phyloP scores from a whole-genome alignment of 495 filamentous ascomycete species.

The Penicillium odoratum region DNA sequence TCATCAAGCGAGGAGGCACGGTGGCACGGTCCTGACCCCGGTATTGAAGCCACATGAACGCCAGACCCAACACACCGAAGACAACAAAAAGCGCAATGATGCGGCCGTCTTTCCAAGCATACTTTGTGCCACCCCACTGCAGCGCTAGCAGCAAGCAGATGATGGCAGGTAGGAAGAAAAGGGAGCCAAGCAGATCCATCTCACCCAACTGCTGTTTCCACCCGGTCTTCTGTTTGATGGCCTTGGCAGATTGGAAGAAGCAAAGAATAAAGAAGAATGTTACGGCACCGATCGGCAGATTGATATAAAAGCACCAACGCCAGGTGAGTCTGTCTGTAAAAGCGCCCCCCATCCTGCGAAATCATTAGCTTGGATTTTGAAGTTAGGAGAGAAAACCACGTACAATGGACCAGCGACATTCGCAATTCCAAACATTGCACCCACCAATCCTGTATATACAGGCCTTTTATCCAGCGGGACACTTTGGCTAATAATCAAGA shows the following conservation, averaged over 20 bases:
- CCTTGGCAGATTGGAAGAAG: constrained; percentile 57
- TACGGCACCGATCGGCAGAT: constrained; percentile 66
- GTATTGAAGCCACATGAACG: constrained; percentile 66
- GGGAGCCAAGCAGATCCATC: constrained; percentile 67
- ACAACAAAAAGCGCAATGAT: constrained; percentile 72
- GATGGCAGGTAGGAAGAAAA: constrained; percentile 69
- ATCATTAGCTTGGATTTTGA: not conserved
- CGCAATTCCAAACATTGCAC: constrained; percentile 80
- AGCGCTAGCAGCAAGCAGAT: constrained; percentile 74
- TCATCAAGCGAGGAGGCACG: constrained; percentile 70
- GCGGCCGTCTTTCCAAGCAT: constrained; percentile 62
- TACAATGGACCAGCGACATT: constrained; percentile 71
- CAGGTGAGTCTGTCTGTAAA: constrained; percentile 63
- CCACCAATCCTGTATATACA: constrained; percentile 69
- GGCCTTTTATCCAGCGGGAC: constrained; percentile 73
- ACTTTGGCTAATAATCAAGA: constrained; percentile 75
- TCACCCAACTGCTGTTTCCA: constrained; percentile 50
- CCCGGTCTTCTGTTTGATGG: constrained; percentile 36
- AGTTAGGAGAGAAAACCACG: constrained; percentile 5
- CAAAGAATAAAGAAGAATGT: constrained; percentile 61
- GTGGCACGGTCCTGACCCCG: constrained; percentile 72
- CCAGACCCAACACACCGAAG: constrained; percentile 63
- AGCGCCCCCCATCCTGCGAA: constrained; percentile 46
- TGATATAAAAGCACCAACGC: constrained; percentile 68
- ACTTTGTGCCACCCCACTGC: constrained; percentile 79